Evolutionary conservation across 2,329 filamentous ascomycete species (phyloP).

Genomic region (Teratosphaeria nubilosa): DNA sequence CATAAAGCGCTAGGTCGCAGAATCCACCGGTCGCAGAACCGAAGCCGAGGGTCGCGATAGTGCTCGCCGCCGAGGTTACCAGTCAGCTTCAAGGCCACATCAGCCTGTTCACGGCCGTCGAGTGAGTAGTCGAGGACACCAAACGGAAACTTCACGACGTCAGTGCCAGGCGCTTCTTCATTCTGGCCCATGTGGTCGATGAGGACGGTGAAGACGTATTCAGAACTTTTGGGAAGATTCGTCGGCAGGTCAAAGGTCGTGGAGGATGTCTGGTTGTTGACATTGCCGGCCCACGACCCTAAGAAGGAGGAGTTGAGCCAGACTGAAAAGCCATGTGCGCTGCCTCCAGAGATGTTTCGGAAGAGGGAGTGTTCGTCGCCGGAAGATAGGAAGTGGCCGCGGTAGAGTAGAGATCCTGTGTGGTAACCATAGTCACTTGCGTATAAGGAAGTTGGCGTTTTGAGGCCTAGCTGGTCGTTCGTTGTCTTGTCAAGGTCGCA

Average conservation of each 20-base stretch:
- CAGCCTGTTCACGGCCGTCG: conserved; percentile 30
- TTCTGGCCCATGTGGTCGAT: conserved; percentile 66
- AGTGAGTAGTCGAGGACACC: conserved; percentile 54
- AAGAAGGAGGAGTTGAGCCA: conserved; percentile 57
- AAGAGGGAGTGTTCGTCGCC: conserved; percentile 50
- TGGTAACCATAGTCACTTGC: conserved; percentile 65
- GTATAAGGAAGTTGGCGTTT: conserved; percentile 56
- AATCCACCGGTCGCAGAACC: background rate
- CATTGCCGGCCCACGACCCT: conserved; percentile 53
- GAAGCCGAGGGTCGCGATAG: conserved; percentile 39
- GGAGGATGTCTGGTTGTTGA: conserved; percentile 47
- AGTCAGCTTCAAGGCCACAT: conserved; percentile 54
- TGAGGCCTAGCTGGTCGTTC: conserved; percentile 32
- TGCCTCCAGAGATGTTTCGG: conserved; percentile 52
- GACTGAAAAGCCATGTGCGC: conserved; percentile 54
- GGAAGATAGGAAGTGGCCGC: conserved; percentile 57
- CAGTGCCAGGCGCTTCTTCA: conserved; percentile 45
- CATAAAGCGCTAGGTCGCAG: background rate
- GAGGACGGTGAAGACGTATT: conserved; percentile 56
- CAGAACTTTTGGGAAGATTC: background rate
- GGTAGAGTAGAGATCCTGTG: conserved; percentile 57
- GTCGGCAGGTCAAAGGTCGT: conserved; percentile 16
- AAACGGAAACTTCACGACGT: conserved; percentile 52
- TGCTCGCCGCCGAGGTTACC: conserved; percentile 58
- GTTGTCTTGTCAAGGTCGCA: conserved; percentile 51